Percentiles rank a stretch among this genome's conserved stretches.
phyloP scores from a whole-genome alignment of 495 filamentous ascomycete genomes.

The Annulohypoxylon stygium region DNA sequence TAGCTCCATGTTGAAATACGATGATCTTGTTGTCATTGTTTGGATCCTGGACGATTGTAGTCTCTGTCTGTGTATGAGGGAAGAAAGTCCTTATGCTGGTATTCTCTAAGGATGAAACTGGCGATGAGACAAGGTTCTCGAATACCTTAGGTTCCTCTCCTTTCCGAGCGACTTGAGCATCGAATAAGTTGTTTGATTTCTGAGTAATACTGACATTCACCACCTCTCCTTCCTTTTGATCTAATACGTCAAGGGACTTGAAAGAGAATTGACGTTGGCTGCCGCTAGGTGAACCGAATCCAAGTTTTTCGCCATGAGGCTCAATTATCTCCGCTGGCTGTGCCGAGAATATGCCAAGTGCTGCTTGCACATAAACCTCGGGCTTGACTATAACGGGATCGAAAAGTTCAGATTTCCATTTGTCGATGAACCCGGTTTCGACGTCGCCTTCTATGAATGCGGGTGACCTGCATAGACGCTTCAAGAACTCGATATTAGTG shows the following conservation, averaged over 20 bases:
- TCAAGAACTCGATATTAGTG: conserved; percentile 98
- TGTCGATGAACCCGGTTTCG: conserved; percentile 96
- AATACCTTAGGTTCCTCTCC: conserved; percentile 54
- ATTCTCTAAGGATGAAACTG: conserved; percentile 45
- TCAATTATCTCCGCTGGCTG: conserved; percentile 41
- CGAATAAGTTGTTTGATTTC: conserved; percentile 71
- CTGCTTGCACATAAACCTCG: conserved; percentile 85
- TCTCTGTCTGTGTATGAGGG: conserved; percentile 82
- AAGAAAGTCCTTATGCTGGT: conserved; percentile 71
- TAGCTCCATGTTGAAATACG: conserved; percentile 84
- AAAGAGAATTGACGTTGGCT: conserved; percentile 68
- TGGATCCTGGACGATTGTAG: conserved; percentile 78
- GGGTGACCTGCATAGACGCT: conserved; percentile 80
- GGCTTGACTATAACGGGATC: conserved; percentile 63
- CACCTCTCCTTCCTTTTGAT: conserved; percentile 60
- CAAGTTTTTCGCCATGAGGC: conserved; percentile 66
- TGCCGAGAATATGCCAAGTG: conserved; percentile 72
- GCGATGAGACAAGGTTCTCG: conserved; percentile 58
- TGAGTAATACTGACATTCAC: conserved; percentile 74
- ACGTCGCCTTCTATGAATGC: conserved; percentile 90
- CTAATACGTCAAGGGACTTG: conserved; percentile 58
- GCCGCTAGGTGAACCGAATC: conserved; percentile 60
- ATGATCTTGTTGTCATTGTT: conserved; percentile 71
- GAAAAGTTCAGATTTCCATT: conserved; percentile 83
- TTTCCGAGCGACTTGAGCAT: conserved; percentile 70